phyloP scores from a whole-genome alignment of 768 basidiomycete species.

The Lyophyllum decastes region DNA sequence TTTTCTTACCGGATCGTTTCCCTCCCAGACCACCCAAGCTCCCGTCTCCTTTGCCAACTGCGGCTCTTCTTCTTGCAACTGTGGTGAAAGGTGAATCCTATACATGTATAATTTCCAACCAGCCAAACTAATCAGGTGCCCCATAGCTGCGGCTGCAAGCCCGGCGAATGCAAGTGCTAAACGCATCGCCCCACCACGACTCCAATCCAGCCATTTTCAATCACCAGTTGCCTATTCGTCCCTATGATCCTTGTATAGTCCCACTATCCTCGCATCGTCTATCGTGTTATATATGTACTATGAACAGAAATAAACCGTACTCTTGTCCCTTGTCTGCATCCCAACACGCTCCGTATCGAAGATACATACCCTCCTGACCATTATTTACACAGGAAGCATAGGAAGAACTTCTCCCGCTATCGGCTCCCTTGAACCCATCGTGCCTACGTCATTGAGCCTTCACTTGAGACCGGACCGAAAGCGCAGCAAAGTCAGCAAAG shows the following conservation, averaged over 20 bases:
- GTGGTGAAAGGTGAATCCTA: constrained; percentile 9
- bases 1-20: background rate
- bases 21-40: constrained; percentile 5
- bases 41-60: constrained; percentile 7
- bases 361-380: no score
- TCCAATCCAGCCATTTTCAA: background rate
- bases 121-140: background rate
- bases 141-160: constrained; percentile 14
- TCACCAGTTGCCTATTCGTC: background rate
- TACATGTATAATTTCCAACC: background rate
- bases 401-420: no score
- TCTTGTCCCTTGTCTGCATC: no score
- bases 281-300: background rate
- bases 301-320: background rate
- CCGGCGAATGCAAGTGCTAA: constrained; percentile 19
- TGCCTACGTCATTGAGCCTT: no score
- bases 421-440: no score
- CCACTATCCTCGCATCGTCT: background rate
- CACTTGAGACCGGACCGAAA: no score
- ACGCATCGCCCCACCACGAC: background rate
- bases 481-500: no score
- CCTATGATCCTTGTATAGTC: background rate
- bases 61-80: constrained; percentile 12
- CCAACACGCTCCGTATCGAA: no score
- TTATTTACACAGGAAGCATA: no score